phyloP scores from a whole-genome alignment of 148 eudicot genomes.

The Chenopodium album region DNA sequence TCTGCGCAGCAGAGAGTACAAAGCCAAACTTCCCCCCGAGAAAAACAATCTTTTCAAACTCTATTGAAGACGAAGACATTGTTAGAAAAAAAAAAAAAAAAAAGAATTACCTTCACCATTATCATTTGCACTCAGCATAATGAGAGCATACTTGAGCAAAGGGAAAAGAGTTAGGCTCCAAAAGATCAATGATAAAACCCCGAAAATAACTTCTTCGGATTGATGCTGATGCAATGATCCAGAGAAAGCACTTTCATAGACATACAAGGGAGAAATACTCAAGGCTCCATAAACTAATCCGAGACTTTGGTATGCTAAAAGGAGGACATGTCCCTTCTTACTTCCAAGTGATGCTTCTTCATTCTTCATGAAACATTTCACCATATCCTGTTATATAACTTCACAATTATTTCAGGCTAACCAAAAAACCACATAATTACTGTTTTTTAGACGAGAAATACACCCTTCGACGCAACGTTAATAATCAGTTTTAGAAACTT shows the following conservation, averaged over 20 bases:
- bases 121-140: conserved; percentile 46
- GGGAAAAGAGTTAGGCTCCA: conserved; percentile 52
- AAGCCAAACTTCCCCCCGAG: conserved; percentile 53
- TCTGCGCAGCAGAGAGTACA: conserved; percentile 54
- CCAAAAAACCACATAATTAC: too few species aligned
- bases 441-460: too few species aligned
- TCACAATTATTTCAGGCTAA: background rate
- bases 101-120: conserved; percentile 50
- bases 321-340: conserved; percentile 29
- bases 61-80: background rate
- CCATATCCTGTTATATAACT: background rate
- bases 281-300: conserved; percentile 52
- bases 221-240: conserved; percentile 35
- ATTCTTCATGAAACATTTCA: conserved; percentile 27
- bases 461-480: too few species aligned
- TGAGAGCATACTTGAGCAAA: conserved; percentile 43
- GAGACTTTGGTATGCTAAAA: conserved; percentile 53
- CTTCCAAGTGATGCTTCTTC: conserved; percentile 15
- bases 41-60: background rate
- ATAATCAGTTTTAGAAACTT: too few species aligned
- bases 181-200: conserved; percentile 53
- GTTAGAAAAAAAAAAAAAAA: background rate
- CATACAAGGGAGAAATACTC: conserved; percentile 54
- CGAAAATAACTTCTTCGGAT: conserved; percentile 40
- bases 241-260: conserved; percentile 41